Evolutionary conservation across 2,329 filamentous ascomycete species (phyloP).

Genomic region (Diplodia sapinea): DNA sequence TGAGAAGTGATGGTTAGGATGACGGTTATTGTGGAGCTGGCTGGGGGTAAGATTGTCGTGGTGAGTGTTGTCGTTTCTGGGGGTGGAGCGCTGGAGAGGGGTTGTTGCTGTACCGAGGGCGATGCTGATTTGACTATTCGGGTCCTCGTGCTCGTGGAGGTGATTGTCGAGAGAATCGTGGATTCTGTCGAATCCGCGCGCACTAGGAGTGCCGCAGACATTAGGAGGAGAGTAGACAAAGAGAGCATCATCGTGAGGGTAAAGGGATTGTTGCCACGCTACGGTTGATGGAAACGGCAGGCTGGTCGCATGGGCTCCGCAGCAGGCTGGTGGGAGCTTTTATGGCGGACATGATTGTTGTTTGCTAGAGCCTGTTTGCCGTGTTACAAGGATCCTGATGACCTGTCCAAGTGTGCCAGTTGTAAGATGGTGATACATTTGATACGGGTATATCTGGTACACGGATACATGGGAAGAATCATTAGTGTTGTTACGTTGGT

Average conservation of each 20-base stretch:
- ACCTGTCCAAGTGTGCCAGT: neutral
- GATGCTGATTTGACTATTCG: neutral
- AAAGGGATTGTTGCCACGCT: neutral
- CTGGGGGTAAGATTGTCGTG: neutral
- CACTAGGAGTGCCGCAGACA: neutral
- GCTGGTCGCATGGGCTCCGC: neutral
- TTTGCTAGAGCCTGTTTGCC: constrained; percentile 8
- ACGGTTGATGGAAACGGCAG: neutral
- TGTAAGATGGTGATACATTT: neutral
- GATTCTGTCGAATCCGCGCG: neutral
- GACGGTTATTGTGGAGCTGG: neutral
- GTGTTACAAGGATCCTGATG: constrained; percentile 5
- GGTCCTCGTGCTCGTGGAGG: constrained; percentile 2
- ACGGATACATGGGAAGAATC: neutral
- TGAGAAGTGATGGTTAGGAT: constrained; percentile 17
- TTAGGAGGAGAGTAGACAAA: neutral
- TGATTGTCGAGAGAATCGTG: too few relatives aligned
- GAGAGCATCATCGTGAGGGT: neutral
- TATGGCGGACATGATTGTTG: constrained; percentile 1
- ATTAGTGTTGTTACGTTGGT: constrained; percentile 1
- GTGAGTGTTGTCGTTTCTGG: neutral
- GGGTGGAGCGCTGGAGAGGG: neutral
- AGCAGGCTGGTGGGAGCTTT: neutral
- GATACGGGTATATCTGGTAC: neutral
- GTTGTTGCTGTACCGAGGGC: neutral